phyloP scores from a whole-genome alignment of 768 basidiomycete species.

The Trametes gibbosa region DNA sequence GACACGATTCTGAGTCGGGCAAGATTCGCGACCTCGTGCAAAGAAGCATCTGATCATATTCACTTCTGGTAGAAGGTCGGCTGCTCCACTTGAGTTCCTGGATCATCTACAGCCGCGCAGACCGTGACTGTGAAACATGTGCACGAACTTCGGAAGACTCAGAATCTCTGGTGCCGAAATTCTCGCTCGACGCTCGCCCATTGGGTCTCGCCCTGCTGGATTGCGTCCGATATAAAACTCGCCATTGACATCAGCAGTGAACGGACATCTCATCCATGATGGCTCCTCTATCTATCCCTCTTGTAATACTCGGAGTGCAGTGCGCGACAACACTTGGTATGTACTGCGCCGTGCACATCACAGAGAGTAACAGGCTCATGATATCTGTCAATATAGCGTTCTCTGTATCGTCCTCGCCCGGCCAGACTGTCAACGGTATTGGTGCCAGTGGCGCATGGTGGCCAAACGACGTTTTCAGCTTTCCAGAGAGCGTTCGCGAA shows the following conservation, averaged over 20 bases:
- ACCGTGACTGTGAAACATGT: neutral
- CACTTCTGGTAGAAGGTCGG: no score
- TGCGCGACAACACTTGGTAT: neutral
- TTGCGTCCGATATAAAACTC: neutral
- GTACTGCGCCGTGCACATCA: neutral
- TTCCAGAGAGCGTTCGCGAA: conserved; percentile 39
- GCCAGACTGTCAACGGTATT: conserved; percentile 38
- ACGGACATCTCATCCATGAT: neutral
- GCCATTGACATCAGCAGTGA: neutral
- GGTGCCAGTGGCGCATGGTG: conserved; percentile 49
- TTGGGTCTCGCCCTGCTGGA: neutral
- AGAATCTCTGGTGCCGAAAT: neutral
- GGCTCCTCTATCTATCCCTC: neutral
- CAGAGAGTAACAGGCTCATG: neutral
- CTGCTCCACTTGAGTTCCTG: no score
- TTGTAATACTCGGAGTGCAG: neutral
- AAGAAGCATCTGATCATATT: no score
- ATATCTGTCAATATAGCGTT: neutral
- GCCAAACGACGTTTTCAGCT: conserved; percentile 41
- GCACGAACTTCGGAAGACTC: neutral
- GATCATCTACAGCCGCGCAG: no score
- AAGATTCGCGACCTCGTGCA: no score
- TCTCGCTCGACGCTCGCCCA: neutral
- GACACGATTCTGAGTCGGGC: no score
- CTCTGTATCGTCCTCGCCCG: conserved; percentile 1